phyloP scores from a whole-genome alignment of 1,284 basidiomycete genomes.

The Cerrena zonata region DNA sequence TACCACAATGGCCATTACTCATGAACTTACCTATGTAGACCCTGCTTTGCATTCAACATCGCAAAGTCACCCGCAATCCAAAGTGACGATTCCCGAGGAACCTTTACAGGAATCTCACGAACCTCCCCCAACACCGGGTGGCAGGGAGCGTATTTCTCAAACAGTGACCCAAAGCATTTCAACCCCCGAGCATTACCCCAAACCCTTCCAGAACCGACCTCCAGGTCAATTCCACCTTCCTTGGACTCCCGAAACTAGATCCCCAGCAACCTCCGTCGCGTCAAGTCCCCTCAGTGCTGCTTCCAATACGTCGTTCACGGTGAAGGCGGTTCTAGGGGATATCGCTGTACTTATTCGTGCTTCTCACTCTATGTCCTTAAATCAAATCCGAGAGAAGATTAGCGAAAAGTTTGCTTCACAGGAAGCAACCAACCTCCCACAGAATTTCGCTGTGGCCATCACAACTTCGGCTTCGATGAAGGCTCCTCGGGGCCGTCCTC shows the following conservation, averaged over 20 bases:
- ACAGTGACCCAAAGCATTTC: constrained; percentile 14
- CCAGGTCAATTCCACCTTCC: constrained; percentile 30
- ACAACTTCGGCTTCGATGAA: constrained; percentile 14
- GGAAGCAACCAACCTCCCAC: constrained; percentile 47
- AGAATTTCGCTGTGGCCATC: constrained; percentile 50
- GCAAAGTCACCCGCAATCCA: neutral
- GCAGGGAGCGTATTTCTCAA: constrained; percentile 13
- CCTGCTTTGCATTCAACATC: constrained; percentile 11
- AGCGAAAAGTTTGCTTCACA: constrained; percentile 58
- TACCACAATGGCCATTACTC: neutral
- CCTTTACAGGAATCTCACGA: neutral
- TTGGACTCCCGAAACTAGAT: constrained; percentile 16
- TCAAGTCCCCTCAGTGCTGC: neutral
- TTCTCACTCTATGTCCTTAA: constrained; percentile 38
- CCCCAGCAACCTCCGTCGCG: constrained; percentile 7
- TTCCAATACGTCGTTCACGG: constrained; percentile 33
- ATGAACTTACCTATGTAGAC: neutral
- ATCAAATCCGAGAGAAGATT: constrained; percentile 48
- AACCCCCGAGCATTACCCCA: constrained; percentile 27
- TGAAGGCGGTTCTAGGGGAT: constrained; percentile 56
- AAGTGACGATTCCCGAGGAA: neutral
- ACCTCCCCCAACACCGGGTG: constrained; percentile 4
- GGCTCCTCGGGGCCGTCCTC: constrained; percentile 16
- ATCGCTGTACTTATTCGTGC: constrained; percentile 58
- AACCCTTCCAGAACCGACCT: constrained; percentile 28